Evolutionary conservation across 768 basidiomycete genomes (phyloP).

Genomic region (Scleroderma bovista): DNA sequence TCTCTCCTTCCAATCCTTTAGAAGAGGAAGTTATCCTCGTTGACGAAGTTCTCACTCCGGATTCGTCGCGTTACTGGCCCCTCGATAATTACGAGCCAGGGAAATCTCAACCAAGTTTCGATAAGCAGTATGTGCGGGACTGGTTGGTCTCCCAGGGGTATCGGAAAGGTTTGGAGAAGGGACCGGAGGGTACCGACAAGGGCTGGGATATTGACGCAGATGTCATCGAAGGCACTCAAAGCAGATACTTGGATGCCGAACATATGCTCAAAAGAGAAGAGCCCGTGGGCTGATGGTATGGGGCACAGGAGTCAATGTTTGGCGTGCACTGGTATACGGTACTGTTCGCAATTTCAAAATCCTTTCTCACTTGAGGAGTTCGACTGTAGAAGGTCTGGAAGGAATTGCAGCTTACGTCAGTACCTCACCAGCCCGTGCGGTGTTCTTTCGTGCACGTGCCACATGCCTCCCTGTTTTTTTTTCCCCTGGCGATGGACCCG

Average conservation of each 20-base stretch:
- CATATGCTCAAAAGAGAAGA: constrained; percentile 53
- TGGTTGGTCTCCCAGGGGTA: constrained; percentile 77
- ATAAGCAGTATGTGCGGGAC: constrained; percentile 94
- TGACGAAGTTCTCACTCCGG: constrained; percentile 96
- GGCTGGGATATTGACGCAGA: constrained; percentile 77
- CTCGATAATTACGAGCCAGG: constrained; percentile 67
- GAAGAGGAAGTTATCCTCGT: constrained; percentile 69
- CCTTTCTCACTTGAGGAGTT: too few species aligned
- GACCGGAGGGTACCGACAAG: constrained; percentile 57
- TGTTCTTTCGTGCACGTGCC: too few species aligned
- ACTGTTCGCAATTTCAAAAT: too few species aligned
- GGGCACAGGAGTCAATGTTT: too few species aligned
- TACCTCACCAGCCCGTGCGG: too few species aligned
- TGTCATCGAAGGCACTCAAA: constrained; percentile 71
- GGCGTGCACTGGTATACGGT: too few species aligned
- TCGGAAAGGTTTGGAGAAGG: constrained; percentile 71
- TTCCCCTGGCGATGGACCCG: too few species aligned
- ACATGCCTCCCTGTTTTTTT: too few species aligned
- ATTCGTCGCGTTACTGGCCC: constrained; percentile 98
- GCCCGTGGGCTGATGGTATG: too few species aligned
- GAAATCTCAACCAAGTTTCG: constrained; percentile 80
- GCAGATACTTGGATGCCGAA: constrained; percentile 77
- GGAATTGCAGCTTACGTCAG: too few species aligned
- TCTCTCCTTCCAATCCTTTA: constrained; percentile 33
- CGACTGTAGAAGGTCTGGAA: too few species aligned